Percentiles rank a stretch among this genome's conserved stretches.
These are phyloP conservation scores for Ogataea henricii DNA, from an alignment of 805 yeast species.

Conservation along the genomic window DNA sequence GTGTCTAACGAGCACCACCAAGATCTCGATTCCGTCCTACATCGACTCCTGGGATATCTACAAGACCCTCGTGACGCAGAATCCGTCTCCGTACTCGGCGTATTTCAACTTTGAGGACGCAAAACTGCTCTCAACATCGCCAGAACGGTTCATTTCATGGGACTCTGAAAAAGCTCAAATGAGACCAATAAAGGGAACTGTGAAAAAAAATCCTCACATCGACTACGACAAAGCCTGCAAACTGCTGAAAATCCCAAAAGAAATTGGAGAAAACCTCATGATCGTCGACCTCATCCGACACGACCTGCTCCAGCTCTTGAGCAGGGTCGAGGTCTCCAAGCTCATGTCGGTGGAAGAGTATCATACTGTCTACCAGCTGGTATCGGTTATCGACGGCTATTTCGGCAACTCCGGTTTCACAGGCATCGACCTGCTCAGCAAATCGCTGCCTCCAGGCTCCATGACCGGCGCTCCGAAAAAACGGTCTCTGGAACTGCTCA, in stretches of 20 bases:
- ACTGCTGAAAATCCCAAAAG: slow-evolving; percentile 81
- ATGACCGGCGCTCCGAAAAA: slow-evolving; percentile 99
- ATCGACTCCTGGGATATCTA: slow-evolving; percentile 77
- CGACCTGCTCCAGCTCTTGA: slow-evolving; percentile 71
- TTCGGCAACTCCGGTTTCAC: slow-evolving; percentile 41
- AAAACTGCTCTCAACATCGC: slow-evolving; percentile 81
- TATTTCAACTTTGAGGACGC: slow-evolving; percentile 69
- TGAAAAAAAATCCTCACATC: slow-evolving; percentile 60
- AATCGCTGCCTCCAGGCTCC: slow-evolving; percentile 94
- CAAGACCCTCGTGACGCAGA: slow-evolving; percentile 64
- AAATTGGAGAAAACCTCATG: slow-evolving; percentile 94
- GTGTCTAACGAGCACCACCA: slow-evolving; percentile 80
- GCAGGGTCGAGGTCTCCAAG: slow-evolving; percentile 68
- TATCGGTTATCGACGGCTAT: slow-evolving; percentile 80
- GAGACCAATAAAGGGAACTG: slow-evolving; percentile 97
- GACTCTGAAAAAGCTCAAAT: slow-evolving; percentile 62
- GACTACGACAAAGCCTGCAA: slow-evolving; percentile 58
- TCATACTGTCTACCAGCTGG: slow-evolving; percentile 86
- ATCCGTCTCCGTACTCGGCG: slow-evolving; percentile 93
- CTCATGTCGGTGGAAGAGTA: slow-evolving; percentile 94
- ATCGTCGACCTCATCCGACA: slow-evolving; percentile 94
- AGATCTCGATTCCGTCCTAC: slow-evolving; percentile 49
- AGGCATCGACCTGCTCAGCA: slow-evolving; percentile 78
- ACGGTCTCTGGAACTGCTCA: slow-evolving; percentile 83
- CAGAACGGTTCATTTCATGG: slow-evolving; percentile 92